Evolutionary conservation across 2,329 filamentous ascomycete species (phyloP).

Genomic region (Paecilomyces sp.): DNA sequence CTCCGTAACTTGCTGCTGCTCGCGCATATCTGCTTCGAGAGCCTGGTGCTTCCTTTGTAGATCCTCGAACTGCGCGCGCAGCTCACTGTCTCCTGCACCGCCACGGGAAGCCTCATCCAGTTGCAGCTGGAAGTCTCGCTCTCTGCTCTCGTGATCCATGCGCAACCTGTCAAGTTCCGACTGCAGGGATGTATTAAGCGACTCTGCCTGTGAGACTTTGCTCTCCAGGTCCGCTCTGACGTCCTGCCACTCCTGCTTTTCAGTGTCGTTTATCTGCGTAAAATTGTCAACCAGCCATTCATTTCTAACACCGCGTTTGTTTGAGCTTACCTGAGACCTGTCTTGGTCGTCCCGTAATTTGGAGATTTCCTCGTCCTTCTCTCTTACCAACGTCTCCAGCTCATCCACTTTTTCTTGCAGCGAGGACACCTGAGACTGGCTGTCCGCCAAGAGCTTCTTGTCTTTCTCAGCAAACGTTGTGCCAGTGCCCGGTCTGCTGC

Average conservation of each 20-base stretch:
- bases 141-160: constrained; percentile 58
- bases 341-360: constrained; percentile 54
- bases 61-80: constrained; percentile 53
- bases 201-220: constrained; percentile 67
- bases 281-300: constrained; percentile 3
- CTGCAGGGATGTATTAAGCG: constrained; percentile 70
- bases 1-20: constrained; percentile 77
- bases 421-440: constrained; percentile 67
- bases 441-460: constrained; percentile 68
- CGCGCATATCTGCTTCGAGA: constrained; percentile 55
- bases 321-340: constrained; percentile 34
- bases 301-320: background rate
- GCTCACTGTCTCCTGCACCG: constrained; percentile 42
- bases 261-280: constrained; percentile 43
- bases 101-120: constrained; percentile 39
- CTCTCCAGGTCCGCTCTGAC: constrained; percentile 61
- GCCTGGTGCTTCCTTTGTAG: constrained; percentile 59
- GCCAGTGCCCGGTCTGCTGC: constrained; percentile 38
- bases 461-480: constrained; percentile 52
- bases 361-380: constrained; percentile 64
- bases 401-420: constrained; percentile 66
- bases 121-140: constrained; percentile 57
- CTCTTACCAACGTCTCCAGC: constrained; percentile 61
- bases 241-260: constrained; percentile 64
- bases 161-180: constrained; percentile 70